Conservation (phyloP, 2,329 filamentous ascomycete genomes). For the Aspergillus calidoustus region DNA sequence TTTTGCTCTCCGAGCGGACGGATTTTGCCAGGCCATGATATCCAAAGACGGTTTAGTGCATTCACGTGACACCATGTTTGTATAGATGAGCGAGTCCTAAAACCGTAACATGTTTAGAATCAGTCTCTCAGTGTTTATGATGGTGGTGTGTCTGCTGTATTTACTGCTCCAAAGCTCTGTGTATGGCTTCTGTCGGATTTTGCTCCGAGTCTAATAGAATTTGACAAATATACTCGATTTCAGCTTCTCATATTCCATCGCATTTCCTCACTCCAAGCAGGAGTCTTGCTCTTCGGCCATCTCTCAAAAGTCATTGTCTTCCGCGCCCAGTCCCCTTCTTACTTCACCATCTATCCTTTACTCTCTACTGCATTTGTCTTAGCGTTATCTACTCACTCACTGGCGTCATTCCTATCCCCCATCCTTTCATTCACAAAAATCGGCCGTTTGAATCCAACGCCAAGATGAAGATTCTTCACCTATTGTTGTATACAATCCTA, state of each 20-base stretch:
- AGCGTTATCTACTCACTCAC: not conserved
- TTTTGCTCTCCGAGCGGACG: conserved; percentile 32
- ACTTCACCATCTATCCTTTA: not conserved
- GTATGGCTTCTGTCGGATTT: not conserved
- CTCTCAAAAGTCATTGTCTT: not conserved
- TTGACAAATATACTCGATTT: not conserved
- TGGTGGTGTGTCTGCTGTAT: not conserved
- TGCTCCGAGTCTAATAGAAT: not conserved
- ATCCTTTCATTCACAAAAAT: not conserved
- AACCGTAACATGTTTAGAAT: conserved; percentile 1
- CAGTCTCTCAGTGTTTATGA: not conserved
- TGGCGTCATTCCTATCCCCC: not conserved
- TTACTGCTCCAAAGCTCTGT: not conserved
- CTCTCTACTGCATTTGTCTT: not conserved
- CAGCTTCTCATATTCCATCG: not conserved
- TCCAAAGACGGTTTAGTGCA: conserved; percentile 25
- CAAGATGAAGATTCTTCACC: not conserved
- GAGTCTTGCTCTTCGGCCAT: not conserved
- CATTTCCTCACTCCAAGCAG: not conserved
- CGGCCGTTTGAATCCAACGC: no score
- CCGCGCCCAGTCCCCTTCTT: not conserved
- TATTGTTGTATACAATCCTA: not conserved
- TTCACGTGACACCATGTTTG: conserved; percentile 24
- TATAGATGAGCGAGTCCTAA: conserved; percentile 17
- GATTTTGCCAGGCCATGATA: conserved; percentile 36